Conservation (phyloP, 306 rosid species). For the Abrus precatorius region DNA sequence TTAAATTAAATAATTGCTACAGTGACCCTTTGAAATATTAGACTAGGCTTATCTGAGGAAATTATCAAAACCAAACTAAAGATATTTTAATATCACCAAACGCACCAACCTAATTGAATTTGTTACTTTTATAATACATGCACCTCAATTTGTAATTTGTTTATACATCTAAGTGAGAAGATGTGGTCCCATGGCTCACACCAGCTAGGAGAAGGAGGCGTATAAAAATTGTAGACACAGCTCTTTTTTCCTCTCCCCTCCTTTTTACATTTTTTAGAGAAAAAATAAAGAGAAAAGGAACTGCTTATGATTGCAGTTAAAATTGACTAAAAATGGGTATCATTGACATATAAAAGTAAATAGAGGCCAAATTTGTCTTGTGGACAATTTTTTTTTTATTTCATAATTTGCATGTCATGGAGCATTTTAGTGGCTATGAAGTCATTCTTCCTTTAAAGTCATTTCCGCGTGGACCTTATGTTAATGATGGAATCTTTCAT, state of each 20-base stretch:
- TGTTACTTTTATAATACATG: conserved; percentile 18
- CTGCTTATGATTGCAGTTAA: conserved; percentile 34
- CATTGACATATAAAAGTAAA: conserved; percentile 31
- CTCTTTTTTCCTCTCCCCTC: neutral
- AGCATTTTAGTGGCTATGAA: conserved; percentile 48
- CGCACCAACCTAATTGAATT: conserved; percentile 36
- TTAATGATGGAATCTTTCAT: conserved; percentile 28
- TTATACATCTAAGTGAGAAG: neutral
- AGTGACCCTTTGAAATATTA: conserved; percentile 5
- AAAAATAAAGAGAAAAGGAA: neutral
- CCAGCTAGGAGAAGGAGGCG: conserved; percentile 29
- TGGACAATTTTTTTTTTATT: conserved; percentile 17
- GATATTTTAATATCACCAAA: conserved; percentile 33
- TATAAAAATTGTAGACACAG: conserved; percentile 11
- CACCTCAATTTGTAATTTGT: conserved; percentile 43
- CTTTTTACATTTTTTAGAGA: neutral
- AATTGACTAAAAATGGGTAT: conserved; percentile 33
- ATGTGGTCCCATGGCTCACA: conserved; percentile 39
- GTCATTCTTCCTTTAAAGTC: conserved; percentile 48
- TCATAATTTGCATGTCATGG: conserved; percentile 39
- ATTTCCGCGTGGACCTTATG: conserved; percentile 23
- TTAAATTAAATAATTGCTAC: conserved; percentile 11
- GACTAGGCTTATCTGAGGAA: neutral
- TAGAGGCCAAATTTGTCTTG: conserved; percentile 40
- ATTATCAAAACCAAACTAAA: conserved; percentile 40